phyloP scores from a whole-genome alignment of 2,329 filamentous ascomycete species.

The Fusarium sp. region DNA sequence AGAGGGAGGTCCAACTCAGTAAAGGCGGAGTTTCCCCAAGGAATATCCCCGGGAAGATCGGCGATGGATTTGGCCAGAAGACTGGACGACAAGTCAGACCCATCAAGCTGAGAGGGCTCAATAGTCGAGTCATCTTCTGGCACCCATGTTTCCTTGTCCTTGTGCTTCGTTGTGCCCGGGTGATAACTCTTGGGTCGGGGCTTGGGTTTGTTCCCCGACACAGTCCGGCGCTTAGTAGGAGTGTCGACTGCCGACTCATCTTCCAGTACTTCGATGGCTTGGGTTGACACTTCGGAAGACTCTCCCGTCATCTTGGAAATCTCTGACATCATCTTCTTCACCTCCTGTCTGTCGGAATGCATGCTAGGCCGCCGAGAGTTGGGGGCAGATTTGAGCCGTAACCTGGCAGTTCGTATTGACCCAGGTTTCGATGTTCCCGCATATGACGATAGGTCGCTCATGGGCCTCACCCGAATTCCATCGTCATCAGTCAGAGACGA shows the following conservation, averaged over 20 bases:
- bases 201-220: slow-evolving; percentile 47
- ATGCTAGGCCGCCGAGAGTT: slow-evolving; percentile 45
- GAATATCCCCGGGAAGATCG: slow-evolving; percentile 71
- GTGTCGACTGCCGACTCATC: slow-evolving; percentile 57
- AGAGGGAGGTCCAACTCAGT: slow-evolving; percentile 73
- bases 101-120: slow-evolving; percentile 45
- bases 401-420: slow-evolving; percentile 43
- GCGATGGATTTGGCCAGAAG: slow-evolving; percentile 68
- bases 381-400: slow-evolving; percentile 50
- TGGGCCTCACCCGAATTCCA: slow-evolving; percentile 52
- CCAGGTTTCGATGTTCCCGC: slow-evolving; percentile 40
- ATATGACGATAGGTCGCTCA: slow-evolving; percentile 49
- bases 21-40: slow-evolving; percentile 77
- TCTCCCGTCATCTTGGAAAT: slow-evolving; percentile 30
- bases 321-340: slow-evolving; percentile 40
- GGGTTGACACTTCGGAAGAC: no score
- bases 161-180: slow-evolving; percentile 37
- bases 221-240: slow-evolving; percentile 56
- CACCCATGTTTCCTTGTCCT: slow-evolving; percentile 50
- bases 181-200: slow-evolving; percentile 47
- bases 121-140: slow-evolving; percentile 51
- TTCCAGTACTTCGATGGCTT: slow-evolving; percentile 53
- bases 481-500: slow-evolving; percentile 47
- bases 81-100: slow-evolving; percentile 55
- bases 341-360: slow-evolving; percentile 50